These are phyloP conservation scores for Xylaria arbuscula DNA, from an alignment of 2,329 filamentous ascomycete genomes.

Conservation along the genomic window DNA sequence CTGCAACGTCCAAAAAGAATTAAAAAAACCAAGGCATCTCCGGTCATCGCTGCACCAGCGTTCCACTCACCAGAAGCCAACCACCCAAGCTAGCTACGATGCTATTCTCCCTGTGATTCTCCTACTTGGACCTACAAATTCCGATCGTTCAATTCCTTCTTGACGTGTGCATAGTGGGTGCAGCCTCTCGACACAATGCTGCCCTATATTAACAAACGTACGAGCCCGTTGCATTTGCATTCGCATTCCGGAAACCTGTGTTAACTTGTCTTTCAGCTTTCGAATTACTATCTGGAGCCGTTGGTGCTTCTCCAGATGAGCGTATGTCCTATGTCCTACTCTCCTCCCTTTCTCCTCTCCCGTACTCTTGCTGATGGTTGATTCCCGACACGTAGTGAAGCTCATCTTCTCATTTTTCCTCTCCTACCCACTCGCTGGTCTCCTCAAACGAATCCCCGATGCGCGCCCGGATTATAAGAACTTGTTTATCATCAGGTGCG, in stretches of 20 bases:
- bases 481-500: constrained; percentile 81
- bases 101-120: constrained; percentile 12
- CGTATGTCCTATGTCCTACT: constrained; percentile 51
- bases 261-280: constrained; percentile 54
- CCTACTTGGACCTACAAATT: neutral
- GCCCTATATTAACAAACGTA: constrained; percentile 43
- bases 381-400: constrained; percentile 75
- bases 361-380: constrained; percentile 28
- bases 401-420: constrained; percentile 89
- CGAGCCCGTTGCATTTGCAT: constrained; percentile 12
- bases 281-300: constrained; percentile 53
- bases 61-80: constrained; percentile 1
- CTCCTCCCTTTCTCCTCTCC: neutral
- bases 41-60: constrained; percentile 18
- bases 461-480: constrained; percentile 86
- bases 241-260: neutral
- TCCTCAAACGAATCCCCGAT: constrained; percentile 92
- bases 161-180: constrained; percentile 1
- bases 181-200: constrained; percentile 34
- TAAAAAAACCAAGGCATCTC: constrained; percentile 19
- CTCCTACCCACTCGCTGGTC: constrained; percentile 88
- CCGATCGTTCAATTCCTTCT: neutral
- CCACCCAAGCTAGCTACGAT: constrained; percentile 16
- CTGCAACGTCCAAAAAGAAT: constrained; percentile 20
- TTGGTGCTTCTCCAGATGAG: constrained; percentile 61